Percentiles rank a stretch among this genome's conserved stretches.
These are phyloP conservation scores for Neophaeococcomyces mojaviensis DNA, from an alignment of 2,329 filamentous ascomycete species.

Conservation along the genomic window DNA sequence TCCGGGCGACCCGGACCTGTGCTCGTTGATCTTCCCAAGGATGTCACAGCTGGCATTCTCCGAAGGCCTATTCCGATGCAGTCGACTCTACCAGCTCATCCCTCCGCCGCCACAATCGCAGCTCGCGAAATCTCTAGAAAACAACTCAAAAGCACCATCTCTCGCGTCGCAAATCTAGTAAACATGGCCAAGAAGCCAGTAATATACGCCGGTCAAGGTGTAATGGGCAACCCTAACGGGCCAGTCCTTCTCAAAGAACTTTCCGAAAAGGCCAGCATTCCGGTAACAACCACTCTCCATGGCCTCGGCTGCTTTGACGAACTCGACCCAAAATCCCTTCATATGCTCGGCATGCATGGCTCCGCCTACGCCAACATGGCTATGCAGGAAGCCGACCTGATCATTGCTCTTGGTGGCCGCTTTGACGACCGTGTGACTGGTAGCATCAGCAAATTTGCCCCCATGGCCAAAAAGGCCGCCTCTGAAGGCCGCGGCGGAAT, in stretches of 20 bases:
- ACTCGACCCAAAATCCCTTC: slow-evolving; percentile 83
- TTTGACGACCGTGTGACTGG: slow-evolving; percentile 94
- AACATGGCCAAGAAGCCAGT: slow-evolving; percentile 89
- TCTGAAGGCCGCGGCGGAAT: slow-evolving; percentile 84
- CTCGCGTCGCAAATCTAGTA: slow-evolving; percentile 70
- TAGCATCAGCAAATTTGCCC: slow-evolving; percentile 78
- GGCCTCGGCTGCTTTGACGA: slow-evolving; percentile 90
- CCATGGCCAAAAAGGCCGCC: slow-evolving; percentile 76
- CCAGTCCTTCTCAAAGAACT: slow-evolving; percentile 73
- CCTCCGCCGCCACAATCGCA: slow-evolving; percentile 77
- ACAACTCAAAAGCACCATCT: slow-evolving; percentile 66
- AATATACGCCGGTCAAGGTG: slow-evolving; percentile 88
- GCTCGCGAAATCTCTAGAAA: slow-evolving; percentile 65
- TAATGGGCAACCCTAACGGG: slow-evolving; percentile 72
- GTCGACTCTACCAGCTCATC: slow-evolving; percentile 65
- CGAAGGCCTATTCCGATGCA: slow-evolving; percentile 75
- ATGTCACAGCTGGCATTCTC: slow-evolving; percentile 81
- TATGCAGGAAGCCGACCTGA: slow-evolving; percentile 92
- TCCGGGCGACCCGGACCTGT: slow-evolving; percentile 90
- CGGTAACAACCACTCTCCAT: slow-evolving; percentile 91
- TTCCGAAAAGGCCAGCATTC: slow-evolving; percentile 83
- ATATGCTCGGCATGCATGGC: slow-evolving; percentile 99
- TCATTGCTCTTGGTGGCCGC: slow-evolving; percentile 85
- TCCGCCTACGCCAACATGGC: slow-evolving; percentile 96
- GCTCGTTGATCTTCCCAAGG: slow-evolving; percentile 91